These are phyloP conservation scores for Solanum sitiens DNA, from an alignment of 257 asterid genomes.

Conservation along the genomic window DNA sequence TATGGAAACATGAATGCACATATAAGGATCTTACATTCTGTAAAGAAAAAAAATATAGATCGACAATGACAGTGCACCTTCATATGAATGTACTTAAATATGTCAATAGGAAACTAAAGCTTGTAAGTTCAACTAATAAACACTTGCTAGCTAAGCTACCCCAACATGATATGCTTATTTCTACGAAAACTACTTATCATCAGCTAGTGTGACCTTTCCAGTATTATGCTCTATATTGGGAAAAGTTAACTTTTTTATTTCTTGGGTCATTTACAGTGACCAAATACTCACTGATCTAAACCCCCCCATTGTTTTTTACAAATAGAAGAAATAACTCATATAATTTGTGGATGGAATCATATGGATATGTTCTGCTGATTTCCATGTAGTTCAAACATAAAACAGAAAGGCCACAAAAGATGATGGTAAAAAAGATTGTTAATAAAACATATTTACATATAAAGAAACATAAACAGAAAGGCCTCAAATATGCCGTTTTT, in stretches of 20 bases:
- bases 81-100: not conserved
- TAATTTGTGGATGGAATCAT: not conserved
- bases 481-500: not conserved
- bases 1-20: conserved; percentile 7
- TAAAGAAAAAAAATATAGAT: not conserved
- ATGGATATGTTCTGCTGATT: not conserved
- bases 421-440: not conserved
- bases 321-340: not conserved
- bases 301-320: not conserved
- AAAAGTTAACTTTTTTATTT: not conserved
- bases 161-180: not conserved
- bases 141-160: not conserved
- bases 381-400: not conserved
- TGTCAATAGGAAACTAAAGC: not conserved
- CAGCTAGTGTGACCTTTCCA: not conserved
- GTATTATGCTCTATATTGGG: not conserved
- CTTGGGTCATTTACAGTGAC: not conserved
- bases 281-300: not conserved
- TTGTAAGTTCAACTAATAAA: not conserved
- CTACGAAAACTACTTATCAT: not conserved
- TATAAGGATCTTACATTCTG: not conserved
- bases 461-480: not conserved
- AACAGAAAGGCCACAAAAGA: not conserved
- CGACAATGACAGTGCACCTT: not conserved
- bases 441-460: not conserved